Evolutionary conservation across 495 filamentous ascomycete species (phyloP), one percentile per base, ranked within the genome.

Genomic region (Melanomma pulvis-pyrius): DNA sequence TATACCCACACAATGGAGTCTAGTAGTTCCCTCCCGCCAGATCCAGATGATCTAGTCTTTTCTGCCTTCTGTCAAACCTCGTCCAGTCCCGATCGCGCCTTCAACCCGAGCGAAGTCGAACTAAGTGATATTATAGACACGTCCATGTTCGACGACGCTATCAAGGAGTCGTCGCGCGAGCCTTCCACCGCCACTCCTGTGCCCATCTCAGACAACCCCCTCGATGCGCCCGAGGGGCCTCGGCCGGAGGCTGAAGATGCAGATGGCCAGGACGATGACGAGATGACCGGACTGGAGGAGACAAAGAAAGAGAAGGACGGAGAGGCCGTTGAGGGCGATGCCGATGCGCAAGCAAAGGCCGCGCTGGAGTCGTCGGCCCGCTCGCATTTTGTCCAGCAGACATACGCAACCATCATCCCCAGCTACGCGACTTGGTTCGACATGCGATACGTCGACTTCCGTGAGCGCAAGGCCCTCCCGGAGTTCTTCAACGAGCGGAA

Each of bases 401-500:
- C 91, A 59, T 92, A 97, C 74, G 84, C 91, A 47, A 97, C 98
- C 69, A 92, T 98, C 61, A 86, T 98, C 4, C 94, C 94, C 17
- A 96, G 92, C 73, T 98, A 98, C 74, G 93, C 92, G 67, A 90
- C 88, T 26, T 98, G 94, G 94, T 98, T 98, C 74, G 96, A 98
- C 77, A 97, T 97, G 93, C 90, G 93, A 76, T 82, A 84, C 25
- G 87, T 98, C 69, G 88, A 96, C 75, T 82, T 83, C 44, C 89
- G 96, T 69, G 94, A 98, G 82, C 87, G 88, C 71, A 97, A 96
- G 74, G 90, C 91, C 8, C 79, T 98, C 56, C 92, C 93, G 1
- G 94, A 98, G 77, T 98, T 97, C 77, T 98, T 98, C 84, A 97
- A 98, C 79, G 92, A 86, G 76, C 85, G 96, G 44, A 98, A 98